phyloP scores from a whole-genome alignment of 2,329 filamentous ascomycete genomes.

The Penicillium palitans region DNA sequence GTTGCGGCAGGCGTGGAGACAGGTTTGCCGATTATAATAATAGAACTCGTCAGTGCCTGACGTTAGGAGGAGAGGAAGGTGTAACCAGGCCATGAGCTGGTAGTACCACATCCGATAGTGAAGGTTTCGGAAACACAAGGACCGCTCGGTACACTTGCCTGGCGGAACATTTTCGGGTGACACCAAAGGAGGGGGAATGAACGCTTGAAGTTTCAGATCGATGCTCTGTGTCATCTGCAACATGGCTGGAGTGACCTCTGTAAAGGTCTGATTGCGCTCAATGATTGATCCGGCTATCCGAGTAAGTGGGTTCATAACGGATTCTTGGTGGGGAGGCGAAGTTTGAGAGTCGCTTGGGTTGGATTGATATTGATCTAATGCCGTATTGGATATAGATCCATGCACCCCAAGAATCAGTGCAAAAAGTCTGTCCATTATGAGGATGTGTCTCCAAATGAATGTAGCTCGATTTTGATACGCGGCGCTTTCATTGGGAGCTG shows the following conservation, averaged over 20 bases:
- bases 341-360: background rate
- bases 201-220: slow-evolving; percentile 2
- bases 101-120: slow-evolving; percentile 5
- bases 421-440: slow-evolving; percentile 10
- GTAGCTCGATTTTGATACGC: background rate
- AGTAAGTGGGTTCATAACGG: slow-evolving; percentile 5
- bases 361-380: slow-evolving; percentile 5
- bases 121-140: background rate
- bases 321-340: background rate
- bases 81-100: slow-evolving; percentile 13
- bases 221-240: slow-evolving; percentile 13
- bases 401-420: slow-evolving; percentile 14
- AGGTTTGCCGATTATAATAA: slow-evolving; percentile 8
- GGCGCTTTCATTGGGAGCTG: background rate
- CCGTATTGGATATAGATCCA: slow-evolving; percentile 10
- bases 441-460: slow-evolving; percentile 9
- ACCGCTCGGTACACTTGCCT: slow-evolving; percentile 8
- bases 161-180: background rate
- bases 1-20: slow-evolving; percentile 11
- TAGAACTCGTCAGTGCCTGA: background rate
- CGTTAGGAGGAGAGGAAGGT: slow-evolving; percentile 11
- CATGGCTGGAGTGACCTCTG: slow-evolving; percentile 9
- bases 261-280: slow-evolving; percentile 18
- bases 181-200: background rate
- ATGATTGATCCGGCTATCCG: slow-evolving; percentile 16